Evolutionary conservation across 768 basidiomycete species (phyloP), one percentile per base, ranked within the genome.

Genomic region (Pleurotus citrinopileatus): DNA sequence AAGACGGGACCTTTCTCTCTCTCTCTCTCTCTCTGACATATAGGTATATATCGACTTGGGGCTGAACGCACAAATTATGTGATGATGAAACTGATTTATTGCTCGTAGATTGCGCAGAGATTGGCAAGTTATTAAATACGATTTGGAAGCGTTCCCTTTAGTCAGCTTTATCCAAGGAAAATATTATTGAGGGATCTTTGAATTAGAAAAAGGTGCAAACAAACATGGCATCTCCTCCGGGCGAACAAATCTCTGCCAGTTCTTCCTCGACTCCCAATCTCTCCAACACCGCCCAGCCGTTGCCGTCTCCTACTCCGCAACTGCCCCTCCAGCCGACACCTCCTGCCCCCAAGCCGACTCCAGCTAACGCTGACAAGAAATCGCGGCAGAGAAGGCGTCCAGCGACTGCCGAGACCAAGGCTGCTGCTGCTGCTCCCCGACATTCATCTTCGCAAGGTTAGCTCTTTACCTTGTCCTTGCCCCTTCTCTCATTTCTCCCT

Each of bases 221-320:
- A 62, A 63, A 72, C 64, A 79, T 80, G 79, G 70, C 75, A 68
- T 70, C 75, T 65, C 74, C 80, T 69, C 73, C 75, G 72, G 75
- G 70, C 59, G 73, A 77, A 63, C n/a, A n/a, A n/a, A n/a, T n/a
- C n/a, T 68, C 73, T 69, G 65, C 65, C 65, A 65, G 56, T 66
- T 47, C 42, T 40, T 34, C 55, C 50, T 46, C 56, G 37, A 25
- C 68, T 55, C 52, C 68, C 63, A 63, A n/a, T n/a, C n/a, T n/a
- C n/a, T n/a, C 65, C 43, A 63, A 47, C 36, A 63, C 66, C 55
- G 59, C 67, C 28, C 70, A 72, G 71, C 72, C 73, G 71, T 61
- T 66, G 59, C 66, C 70, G 71, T 68, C 52, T 42, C 17, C 72
- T 69, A 70, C 73, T 67, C 71, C 74, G 55, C 70, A 72, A 58